These are phyloP conservation scores for Chlorophyllum brunneum DNA, from an alignment of 768 basidiomycete species.

Conservation along the genomic window DNA sequence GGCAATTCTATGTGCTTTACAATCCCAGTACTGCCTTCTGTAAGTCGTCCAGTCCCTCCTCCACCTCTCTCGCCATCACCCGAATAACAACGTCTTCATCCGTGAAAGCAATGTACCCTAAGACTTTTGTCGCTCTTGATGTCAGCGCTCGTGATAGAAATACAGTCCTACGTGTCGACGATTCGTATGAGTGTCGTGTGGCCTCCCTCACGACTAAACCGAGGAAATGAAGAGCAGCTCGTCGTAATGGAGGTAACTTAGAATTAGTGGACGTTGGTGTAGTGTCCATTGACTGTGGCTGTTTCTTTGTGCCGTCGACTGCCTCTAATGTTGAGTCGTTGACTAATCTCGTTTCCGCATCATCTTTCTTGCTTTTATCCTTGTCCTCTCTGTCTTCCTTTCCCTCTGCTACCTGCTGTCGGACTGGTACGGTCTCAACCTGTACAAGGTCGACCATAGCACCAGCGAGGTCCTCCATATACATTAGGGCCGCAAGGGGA, in stretches of 20 bases:
- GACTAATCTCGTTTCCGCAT: slow-evolving; percentile 9
- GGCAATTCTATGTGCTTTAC: slow-evolving; percentile 14
- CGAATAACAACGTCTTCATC: slow-evolving; percentile 72
- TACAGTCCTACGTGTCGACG: slow-evolving; percentile 9
- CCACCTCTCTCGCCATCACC: slow-evolving; percentile 72
- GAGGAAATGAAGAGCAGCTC: slow-evolving; percentile 85
- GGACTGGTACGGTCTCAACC: slow-evolving; percentile 44
- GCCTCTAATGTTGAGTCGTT: not conserved
- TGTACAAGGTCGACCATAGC: slow-evolving; percentile 79
- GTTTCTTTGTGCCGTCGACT: slow-evolving; percentile 18
- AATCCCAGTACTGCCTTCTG: slow-evolving; percentile 41
- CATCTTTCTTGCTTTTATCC: not conserved
- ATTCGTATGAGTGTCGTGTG: slow-evolving; percentile 48
- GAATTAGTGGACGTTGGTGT: slow-evolving; percentile 56
- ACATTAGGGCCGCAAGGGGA: slow-evolving; percentile 57
- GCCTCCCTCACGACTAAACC: slow-evolving; percentile 61
- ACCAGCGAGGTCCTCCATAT: slow-evolving; percentile 55
- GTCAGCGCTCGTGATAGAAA: slow-evolving; percentile 29
- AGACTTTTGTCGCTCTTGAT: slow-evolving; percentile 53
- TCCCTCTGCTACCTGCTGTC: slow-evolving; percentile 14
- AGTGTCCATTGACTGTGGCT: slow-evolving; percentile 40
- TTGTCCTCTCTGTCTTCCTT: not conserved
- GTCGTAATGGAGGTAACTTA: slow-evolving; percentile 76
- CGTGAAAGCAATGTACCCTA: slow-evolving; percentile 65
- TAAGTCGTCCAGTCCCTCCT: slow-evolving; percentile 50